phyloP scores from a whole-genome alignment of 1,284 basidiomycete species.

The Rhizoctonia solani region DNA sequence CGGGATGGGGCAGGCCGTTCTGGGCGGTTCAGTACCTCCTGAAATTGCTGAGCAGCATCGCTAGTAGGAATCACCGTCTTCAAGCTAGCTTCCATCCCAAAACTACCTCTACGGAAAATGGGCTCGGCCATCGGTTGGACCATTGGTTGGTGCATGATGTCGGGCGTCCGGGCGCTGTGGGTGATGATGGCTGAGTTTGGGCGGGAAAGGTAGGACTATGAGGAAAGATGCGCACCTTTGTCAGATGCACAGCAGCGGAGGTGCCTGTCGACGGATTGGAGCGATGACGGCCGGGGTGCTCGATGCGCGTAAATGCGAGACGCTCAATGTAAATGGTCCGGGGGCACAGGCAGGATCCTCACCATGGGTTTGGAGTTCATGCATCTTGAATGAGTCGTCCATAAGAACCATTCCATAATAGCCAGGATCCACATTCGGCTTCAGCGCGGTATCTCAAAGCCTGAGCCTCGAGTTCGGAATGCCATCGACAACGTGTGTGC shows the following conservation, averaged over 20 bases:
- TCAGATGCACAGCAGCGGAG: neutral
- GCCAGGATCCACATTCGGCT: too few relatives aligned
- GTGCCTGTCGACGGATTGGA: constrained; percentile 12
- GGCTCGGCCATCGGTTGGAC: constrained; percentile 10
- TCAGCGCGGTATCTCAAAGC: constrained; percentile 35
- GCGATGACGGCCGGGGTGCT: constrained; percentile 27
- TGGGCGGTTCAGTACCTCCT: constrained; percentile 16
- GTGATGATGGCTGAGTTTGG: neutral
- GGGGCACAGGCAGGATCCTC: constrained; percentile 15
- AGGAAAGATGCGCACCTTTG: constrained; percentile 12
- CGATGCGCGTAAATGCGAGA: constrained; percentile 27
- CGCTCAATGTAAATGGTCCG: constrained; percentile 26
- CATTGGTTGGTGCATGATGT: constrained; percentile 32
- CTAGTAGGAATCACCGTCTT: neutral
- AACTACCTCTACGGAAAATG: constrained; percentile 27
- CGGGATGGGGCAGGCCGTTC: constrained; percentile 29
- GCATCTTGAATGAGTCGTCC: constrained; percentile 19
- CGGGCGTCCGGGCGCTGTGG: constrained; percentile 2
- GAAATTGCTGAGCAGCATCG: constrained; percentile 7
- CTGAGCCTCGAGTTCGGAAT: constrained; percentile 32
- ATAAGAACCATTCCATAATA: constrained; percentile 32
- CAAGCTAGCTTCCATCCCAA: constrained; percentile 17
- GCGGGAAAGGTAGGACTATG: constrained; percentile 2
- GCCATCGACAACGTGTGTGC: constrained; percentile 29
- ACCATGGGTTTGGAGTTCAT: constrained; percentile 29